Evolutionary conservation across 371 early-diverging fungal genomes (phyloP), one percentile per base, ranked within the genome.

Genomic region (Rhizopus sp.): DNA sequence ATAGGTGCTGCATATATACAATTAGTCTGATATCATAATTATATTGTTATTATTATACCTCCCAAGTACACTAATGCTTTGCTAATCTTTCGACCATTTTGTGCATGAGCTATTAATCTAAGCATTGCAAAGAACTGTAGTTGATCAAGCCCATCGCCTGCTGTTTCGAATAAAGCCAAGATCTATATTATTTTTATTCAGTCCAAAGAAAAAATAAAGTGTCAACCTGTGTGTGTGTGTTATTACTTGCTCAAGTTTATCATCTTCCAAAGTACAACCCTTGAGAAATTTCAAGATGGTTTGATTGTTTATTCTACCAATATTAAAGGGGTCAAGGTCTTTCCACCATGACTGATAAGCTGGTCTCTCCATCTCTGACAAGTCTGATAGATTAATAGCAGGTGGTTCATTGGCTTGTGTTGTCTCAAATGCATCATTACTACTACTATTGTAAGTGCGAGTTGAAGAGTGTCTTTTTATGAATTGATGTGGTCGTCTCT

Each of bases 41-140:
- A 7, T 23, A 29, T 46, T 7, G 2, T 46, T 46, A 29, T 7
- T 31, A 44, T n/a, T 9, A 32, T 61, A 73, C 73, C 69, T 62
- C 69, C 71, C 50, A 75, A 46, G 41, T 57, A 66, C 13, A 75
- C 66, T 42, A 75, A 44, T 41, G 71, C 71, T 38, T 61, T 68
- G 40, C 64, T 68, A n/a, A 75, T 60, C 15, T 56, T 57, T 13
- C 75, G 63, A 37, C 75, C 75, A 57, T 69, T 71, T 56, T 75
- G 75, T 29, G 71, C 75, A 64, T 75, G 75, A 15, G 69, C 68
- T 58, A 71, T 63, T n/a, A 75, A 53, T 32, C 75, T 61, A 12
- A 75, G 55, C 60, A 75, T 68, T 30, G 75, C 75, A 57, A 66
- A 75, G 44, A 75, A 71, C 41, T 71, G 71, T 30, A 50, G 33